Evolutionary conservation across 495 filamentous ascomycete genomes (phyloP), one percentile per base, ranked within the genome.

Genomic region (Tirmania nivea): DNA sequence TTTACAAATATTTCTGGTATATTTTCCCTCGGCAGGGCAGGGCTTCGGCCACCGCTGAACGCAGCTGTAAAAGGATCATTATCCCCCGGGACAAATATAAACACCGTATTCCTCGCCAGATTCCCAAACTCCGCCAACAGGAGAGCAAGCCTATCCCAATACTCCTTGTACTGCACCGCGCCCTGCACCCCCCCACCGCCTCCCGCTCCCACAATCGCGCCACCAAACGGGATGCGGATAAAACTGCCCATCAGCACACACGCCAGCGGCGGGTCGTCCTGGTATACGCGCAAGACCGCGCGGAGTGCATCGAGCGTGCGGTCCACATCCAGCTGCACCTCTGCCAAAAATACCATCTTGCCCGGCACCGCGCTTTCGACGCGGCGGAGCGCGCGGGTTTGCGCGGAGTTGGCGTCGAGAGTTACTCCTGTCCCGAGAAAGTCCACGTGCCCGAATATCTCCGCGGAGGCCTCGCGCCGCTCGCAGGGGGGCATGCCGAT

Each of bases 401-500:
- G 16, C 17, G 21, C 35, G 34, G 1, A 34, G 17, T 8, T 51
- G 49, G 48, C 5, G 25, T 65, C 62, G 31, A 65, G 48, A 12
- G 54, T 57, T 1, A 64, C 55, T 2, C 62, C 62, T 10, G 49
- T 62, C 0, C 92, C 90, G 0, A 94, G 68, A 65, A 96, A 96
- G 62, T 99, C 92, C 9, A 94, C 81, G 84, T 93, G 96, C 10
- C 90, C 92, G 63, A 95, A 93, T 34, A 84, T 74, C 31, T 90
- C 89, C 14, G 94, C 70, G 3, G 83, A 87, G 20, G 76, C 75
- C 37, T 80, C 75, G 36, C 90, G 76, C 57, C 83, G 79, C 67
- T 99, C 90, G 56, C 83, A 86, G 0, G 88, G 86, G 16, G 90
- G 90, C 9, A 87, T 85, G 8, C 85, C 86, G 45, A 95, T 78